Evolutionary conservation across 352 stramenopile species (phyloP), one percentile per base, ranked within the genome.

Genomic region (Phytophthora cactorum): DNA sequence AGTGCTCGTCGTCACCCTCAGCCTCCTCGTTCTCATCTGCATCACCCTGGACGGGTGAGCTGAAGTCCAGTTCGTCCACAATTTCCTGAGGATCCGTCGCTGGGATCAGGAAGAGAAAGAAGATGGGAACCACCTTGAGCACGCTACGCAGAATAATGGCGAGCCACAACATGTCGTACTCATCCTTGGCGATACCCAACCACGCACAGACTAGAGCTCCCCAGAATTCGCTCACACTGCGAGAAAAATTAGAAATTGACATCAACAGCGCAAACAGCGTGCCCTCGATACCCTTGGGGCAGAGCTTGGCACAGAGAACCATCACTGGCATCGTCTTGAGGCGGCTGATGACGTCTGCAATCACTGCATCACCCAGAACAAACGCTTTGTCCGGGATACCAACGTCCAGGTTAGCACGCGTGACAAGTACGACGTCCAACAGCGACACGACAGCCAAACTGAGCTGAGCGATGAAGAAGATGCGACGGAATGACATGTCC

Each of bases 201-300:
- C 77, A 74, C 12, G 91, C 84, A 57, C 94, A 98, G 27, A 99
- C 81, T 9, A 91, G 65, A 8, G 95, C 94, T 1, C 95, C 95
- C 72, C 97, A 86, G 72, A 99, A 97, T 34, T 95, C 95, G 17
- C 95, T 97, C 22, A 98, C 74, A 36, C 94, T 96, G 44, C 82
- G 91, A 27, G 93, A 97, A 52, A 97, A 96, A 81, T 99, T 99
- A 64, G 96, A 98, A 60, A 99, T 98, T 1, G 89, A 98, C 97
- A 99, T 99, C 51, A 99, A 80, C 43, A 97, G 84, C 5, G 96
- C 97, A 83, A 99, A 99, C 9, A 99, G 76, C 10, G 97, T 98
- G 34, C 96, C 96, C 72, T 99, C 97, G 25, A 99, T 88, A 41
- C 97, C 97, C 50, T 91, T 91, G 8, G 97, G 97, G 60, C 97